Base-by-base conservation (phyloP, 2,329 filamentous ascomycete genomes). In the Nemania sp. region DNA sequence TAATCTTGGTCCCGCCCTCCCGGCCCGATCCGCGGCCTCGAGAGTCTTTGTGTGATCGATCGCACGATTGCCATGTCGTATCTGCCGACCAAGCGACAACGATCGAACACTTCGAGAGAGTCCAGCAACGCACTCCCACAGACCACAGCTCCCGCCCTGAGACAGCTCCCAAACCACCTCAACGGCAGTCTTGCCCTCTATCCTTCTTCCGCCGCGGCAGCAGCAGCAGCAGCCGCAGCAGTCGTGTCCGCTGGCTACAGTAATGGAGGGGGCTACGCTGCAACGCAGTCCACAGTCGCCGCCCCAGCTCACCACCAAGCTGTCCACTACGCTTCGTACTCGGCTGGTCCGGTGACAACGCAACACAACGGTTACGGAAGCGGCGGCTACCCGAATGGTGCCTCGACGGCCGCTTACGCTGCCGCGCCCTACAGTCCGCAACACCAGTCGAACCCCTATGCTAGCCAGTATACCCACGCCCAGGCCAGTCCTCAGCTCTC, bases 71-170 rank as follows among this genome's bases (percentile, higher is more conserved):
- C 69, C 67, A 72, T 73, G 71, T 71, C 69, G 67, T 73, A 70
- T 69, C 68, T 67, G 69, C 68, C 70, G 64, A 60, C 69, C 43
- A 73, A 73, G 67, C 69, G 71, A 69, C 70, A 72, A 66, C 69
- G 71, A 71, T 73, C 71, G 57, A 69, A 72, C 59, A 73, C 71
- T 57, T 73, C 71, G 60, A 67, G 68, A 68, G 72, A 74, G 51
- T 69, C 70, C 39, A 66, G 64, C 67, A 72, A 72, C 66, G 59
- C 57, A 56, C 69, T 68, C 63, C 71, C 72, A 49, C 73, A 73
- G 60, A 74, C 73, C 45, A 59, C 66, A 37, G 68, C 73, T 62
- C 73, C 73, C 51, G 70, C 69, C 60, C 67, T 74, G 50, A 68
- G 73, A 59, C 71, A 72, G 59, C 58, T 67, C 45, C 67, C 56